Evolutionary conservation across 768 basidiomycete genomes (phyloP).

Genomic region (Leucogyrophana mollusca): DNA sequence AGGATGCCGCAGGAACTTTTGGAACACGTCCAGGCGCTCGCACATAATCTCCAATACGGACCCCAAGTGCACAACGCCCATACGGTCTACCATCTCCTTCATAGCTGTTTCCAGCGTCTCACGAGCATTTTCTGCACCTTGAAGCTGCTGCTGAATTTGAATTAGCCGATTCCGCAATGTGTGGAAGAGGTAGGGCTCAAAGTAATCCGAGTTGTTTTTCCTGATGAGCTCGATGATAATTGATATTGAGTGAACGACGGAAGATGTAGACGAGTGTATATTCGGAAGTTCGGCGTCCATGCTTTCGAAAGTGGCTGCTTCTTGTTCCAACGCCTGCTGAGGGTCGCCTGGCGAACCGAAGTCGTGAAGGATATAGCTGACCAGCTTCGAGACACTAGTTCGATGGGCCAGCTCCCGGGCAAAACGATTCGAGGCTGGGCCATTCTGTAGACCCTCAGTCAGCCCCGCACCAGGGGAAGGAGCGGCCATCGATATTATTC

Average conservation of each 20-base stretch:
- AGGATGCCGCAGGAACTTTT: conserved; percentile 67
- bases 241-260: conserved; percentile 82
- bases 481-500: conserved; percentile 91
- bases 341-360: conserved; percentile 34
- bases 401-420: conserved; percentile 82
- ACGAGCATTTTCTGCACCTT: conserved; percentile 56
- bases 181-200: conserved; percentile 96
- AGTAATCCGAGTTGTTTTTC: conserved; percentile 98
- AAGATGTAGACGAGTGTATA: conserved; percentile 64
- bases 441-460: conserved; percentile 65
- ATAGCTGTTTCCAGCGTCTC: conserved; percentile 69
- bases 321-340: conserved; percentile 17
- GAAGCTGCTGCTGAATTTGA: conserved; percentile 73
- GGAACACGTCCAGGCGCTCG: conserved; percentile 64
- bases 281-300: conserved; percentile 25
- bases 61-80: conserved; percentile 91
- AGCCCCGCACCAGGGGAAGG: conserved; percentile 79
- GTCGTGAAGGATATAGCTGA: conserved; percentile 74
- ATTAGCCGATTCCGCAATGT: conserved; percentile 89
- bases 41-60: conserved; percentile 74
- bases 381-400: conserved; percentile 67
- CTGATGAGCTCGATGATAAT: conserved; percentile 93
- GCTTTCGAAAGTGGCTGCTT: conserved; percentile 12
- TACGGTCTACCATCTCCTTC: conserved; percentile 78
- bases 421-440: conserved; percentile 80